Base-by-base conservation (phyloP, 495 filamentous ascomycete species). In the Tuber indicum region DNA sequence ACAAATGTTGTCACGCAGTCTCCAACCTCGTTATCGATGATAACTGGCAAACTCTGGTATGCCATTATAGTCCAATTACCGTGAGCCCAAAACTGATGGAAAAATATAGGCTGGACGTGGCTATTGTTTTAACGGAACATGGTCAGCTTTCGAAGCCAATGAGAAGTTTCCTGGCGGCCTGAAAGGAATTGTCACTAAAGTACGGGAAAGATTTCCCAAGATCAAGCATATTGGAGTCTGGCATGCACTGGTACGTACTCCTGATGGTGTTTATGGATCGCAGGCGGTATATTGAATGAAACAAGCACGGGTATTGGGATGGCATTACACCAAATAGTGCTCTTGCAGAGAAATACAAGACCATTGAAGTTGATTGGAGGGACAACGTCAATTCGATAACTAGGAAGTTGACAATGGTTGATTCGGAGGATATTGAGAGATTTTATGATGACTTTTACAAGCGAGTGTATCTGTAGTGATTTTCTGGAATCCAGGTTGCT, bases 371-470 rank as follows among this genome's bases (percentile, higher is more conserved):
- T 4, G 77, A 84, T 44, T 84, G 88, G 82, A 84, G 89, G 72
- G 85, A 86, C 74, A 88, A 89, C 71, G 83, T 90, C 2, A 85
- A 85, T 1, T 71, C 71, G 0, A 83, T 90, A 1, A 88, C 88
- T n/a, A 89, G 88, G 3, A 87, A 87, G 16, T 91, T 97, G 85
- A 90, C 91, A 0, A 89, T 94, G 23, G 88, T 98, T 44, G 91
- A 91, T n/a, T 87, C 89, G 6, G 88, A 92, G 39, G 93, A 96
- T 80, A 87, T 93, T 0, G 82, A 85, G 23, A 86, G 87, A 26
- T 93, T 97, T 84, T 99, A 97, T 77, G 86, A 94, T 36, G 95
- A 97, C 82, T 99, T 98, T 84, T 98, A 98, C 84, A 78, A 43
- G 58, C n/a, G 26, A 39, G 47, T 26, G 49, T 26, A 32, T 2